Evolutionary conservation across 1,284 basidiomycete genomes (phyloP).

Genomic region (Sanghuangporus baumii): DNA sequence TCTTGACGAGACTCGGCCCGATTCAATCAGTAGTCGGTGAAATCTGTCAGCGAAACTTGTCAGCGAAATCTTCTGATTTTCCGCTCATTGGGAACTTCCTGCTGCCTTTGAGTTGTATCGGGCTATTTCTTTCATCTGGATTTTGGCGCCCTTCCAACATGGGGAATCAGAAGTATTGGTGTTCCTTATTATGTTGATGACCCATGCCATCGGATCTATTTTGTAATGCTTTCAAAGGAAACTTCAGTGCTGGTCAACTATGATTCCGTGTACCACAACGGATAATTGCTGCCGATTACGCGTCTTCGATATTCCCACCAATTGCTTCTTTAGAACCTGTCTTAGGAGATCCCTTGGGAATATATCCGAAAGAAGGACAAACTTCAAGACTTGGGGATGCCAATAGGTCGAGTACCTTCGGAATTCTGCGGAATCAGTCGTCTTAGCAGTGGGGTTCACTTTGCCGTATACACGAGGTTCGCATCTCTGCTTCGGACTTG

Average conservation of each 20-base stretch:
- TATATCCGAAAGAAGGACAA: neutral
- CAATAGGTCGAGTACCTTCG: neutral
- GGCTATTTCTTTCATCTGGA: neutral
- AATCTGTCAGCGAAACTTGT: neutral
- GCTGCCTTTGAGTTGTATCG: neutral
- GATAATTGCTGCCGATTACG: neutral
- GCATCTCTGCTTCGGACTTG: neutral
- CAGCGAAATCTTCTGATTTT: neutral
- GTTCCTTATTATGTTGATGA: too few relatives aligned
- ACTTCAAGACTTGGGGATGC: neutral
- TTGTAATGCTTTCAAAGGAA: too few relatives aligned
- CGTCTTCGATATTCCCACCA: neutral
- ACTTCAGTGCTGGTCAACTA: too few relatives aligned
- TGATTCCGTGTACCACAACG: neutral
- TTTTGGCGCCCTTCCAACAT: neutral
- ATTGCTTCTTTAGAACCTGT: neutral
- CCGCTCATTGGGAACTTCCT: neutral
- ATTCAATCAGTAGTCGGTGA: neutral
- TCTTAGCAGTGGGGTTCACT: neutral
- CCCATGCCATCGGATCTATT: too few relatives aligned
- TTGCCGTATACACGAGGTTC: neutral
- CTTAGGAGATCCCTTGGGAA: neutral
- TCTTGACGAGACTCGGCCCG: neutral
- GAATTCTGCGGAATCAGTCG: neutral
- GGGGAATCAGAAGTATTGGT: too few relatives aligned